Conservation (phyloP, 495 filamentous ascomycete genomes). For the Ascodesmis nigricans region DNA sequence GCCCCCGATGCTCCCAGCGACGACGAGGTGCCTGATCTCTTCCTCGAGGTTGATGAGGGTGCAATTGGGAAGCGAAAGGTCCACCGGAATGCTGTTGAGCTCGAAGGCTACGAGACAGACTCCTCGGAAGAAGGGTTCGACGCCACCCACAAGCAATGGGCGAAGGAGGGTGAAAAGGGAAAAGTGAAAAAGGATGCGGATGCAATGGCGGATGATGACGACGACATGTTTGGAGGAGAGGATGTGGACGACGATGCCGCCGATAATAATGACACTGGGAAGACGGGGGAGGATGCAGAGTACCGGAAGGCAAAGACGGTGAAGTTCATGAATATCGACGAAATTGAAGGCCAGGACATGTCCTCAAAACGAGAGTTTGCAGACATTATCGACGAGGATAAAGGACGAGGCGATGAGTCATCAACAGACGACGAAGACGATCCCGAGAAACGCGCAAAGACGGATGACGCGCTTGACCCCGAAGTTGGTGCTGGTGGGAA, state of each 20-base stretch:
- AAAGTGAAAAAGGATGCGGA: slow-evolving; percentile 32
- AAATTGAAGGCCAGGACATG: slow-evolving; percentile 74
- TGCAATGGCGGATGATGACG: slow-evolving; percentile 37
- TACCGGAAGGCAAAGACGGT: slow-evolving; percentile 59
- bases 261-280: slow-evolving; percentile 28
- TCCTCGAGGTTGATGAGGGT: slow-evolving; percentile 81
- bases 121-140: slow-evolving; percentile 81
- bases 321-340: slow-evolving; percentile 45
- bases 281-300: slow-evolving; percentile 23
- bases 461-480: slow-evolving; percentile 39
- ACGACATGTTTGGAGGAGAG: slow-evolving; percentile 84
- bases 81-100: slow-evolving; percentile 78
- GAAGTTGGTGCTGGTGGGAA: slow-evolving; percentile 75
- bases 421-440: slow-evolving; percentile 31
- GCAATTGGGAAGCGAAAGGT: slow-evolving; percentile 53
- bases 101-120: slow-evolving; percentile 92
- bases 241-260: slow-evolving; percentile 40
- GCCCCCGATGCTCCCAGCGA: slow-evolving; percentile 45
- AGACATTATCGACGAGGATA: slow-evolving; percentile 18
- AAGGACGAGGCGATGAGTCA: slow-evolving; percentile 25
- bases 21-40: slow-evolving; percentile 33
- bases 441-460: slow-evolving; percentile 50
- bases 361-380: slow-evolving; percentile 22
- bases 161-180: slow-evolving; percentile 30
- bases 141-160: slow-evolving; percentile 23